These are phyloP conservation scores for Orbilia brochopaga DNA, from an alignment of 2,329 filamentous ascomycete species.

Conservation along the genomic window DNA sequence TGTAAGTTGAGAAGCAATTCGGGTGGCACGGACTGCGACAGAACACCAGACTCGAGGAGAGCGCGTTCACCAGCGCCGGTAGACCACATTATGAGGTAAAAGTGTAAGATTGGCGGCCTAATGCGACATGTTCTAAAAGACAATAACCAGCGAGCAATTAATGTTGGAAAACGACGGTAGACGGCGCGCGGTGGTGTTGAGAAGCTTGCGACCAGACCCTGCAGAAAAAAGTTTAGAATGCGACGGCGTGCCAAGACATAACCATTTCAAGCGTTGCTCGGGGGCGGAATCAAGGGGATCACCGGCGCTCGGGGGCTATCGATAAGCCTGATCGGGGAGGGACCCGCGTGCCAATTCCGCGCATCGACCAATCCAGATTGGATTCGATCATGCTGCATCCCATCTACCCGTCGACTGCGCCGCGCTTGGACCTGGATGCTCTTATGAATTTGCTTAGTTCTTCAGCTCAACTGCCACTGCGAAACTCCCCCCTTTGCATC, in stretches of 20 bases:
- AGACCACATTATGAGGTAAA: slow-evolving; percentile 28
- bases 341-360: neutral
- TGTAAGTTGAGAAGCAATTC: slow-evolving; percentile 40
- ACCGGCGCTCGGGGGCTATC: slow-evolving; percentile 22
- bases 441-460: neutral
- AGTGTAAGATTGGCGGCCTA: neutral
- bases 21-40: slow-evolving; percentile 23
- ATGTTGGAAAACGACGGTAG: neutral
- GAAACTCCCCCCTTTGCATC: neutral
- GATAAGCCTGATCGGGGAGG: slow-evolving; percentile 20
- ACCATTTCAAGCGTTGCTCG: neutral
- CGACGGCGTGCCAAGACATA: slow-evolving; percentile 35
- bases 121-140: neutral
- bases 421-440: neutral
- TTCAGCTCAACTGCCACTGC: neutral
- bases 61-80: slow-evolving; percentile 27
- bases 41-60: slow-evolving; percentile 18
- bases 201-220: neutral
- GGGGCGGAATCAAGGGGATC: neutral
- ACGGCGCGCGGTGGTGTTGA: neutral
- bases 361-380: slow-evolving; percentile 3
- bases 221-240: slow-evolving; percentile 43
- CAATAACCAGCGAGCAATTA: neutral
- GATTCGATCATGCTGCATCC: neutral
- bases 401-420: neutral